These are phyloP conservation scores for Lablab purpureus DNA, from an alignment of 306 rosid genomes.

Conservation along the genomic window DNA sequence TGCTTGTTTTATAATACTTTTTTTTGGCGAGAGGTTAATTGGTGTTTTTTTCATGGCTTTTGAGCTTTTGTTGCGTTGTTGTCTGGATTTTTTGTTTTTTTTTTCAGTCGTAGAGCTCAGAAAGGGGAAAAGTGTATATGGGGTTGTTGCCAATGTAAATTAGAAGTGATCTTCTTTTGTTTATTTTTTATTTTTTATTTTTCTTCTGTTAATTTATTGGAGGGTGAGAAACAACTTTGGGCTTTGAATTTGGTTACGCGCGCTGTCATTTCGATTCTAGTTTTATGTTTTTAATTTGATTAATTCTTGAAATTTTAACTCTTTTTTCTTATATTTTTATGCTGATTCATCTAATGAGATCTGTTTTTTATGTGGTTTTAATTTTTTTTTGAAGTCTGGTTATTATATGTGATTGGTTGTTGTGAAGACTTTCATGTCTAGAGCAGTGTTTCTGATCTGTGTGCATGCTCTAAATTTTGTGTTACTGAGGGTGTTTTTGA, in stretches of 20 bases:
- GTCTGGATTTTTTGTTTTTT: not conserved
- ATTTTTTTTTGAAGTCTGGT: constrained; percentile 35
- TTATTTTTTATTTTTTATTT: not conserved
- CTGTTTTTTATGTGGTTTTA: constrained; percentile 43
- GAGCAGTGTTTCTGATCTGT: constrained; percentile 24
- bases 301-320: constrained; percentile 5
- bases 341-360: constrained; percentile 43
- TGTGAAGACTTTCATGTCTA: constrained; percentile 15
- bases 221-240: not conserved
- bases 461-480: constrained; percentile 26
- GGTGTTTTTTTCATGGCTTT: not conserved
- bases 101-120: constrained; percentile 1
- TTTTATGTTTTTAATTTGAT: constrained; percentile 3
- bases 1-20: not conserved
- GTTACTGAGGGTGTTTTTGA: constrained; percentile 14
- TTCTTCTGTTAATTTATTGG: constrained; percentile 10
- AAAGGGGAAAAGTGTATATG: constrained; percentile 34
- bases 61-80: constrained; percentile 7
- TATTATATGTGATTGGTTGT: constrained; percentile 30
- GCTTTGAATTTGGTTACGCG: constrained; percentile 45
- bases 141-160: constrained; percentile 39
- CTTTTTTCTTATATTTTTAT: not conserved
- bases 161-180: constrained; percentile 35
- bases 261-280: constrained; percentile 32
- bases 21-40: not conserved